Base-by-base conservation (phyloP, 208 protist species). In the Leishmania guyanensis region DNA sequence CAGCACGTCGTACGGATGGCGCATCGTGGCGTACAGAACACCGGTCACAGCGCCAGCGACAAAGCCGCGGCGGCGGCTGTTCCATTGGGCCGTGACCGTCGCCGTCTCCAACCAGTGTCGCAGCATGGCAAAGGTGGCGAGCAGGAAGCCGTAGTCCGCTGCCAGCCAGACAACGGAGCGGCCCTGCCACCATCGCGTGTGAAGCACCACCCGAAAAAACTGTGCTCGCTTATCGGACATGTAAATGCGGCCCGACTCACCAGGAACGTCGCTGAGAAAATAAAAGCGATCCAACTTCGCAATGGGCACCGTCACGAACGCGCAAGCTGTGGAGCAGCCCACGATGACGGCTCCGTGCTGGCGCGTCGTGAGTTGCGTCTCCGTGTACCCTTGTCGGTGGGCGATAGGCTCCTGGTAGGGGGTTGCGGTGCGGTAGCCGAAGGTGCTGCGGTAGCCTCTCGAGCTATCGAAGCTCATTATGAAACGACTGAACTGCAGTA, bases 1-100 rank as follows among this genome's bases (percentile, higher is more conserved):
- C 62, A 96, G 85, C 39, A 96, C 93, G 70, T 96, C 91, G 74
- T 93, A 94, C 20, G 94, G 94, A 73, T 97, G 93, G 22, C 88
- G 83, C 71, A 92, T 26, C 22, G 75, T 80, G 5, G 93, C 82
- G 77, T 92, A 93, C 14, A 75, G 79, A 8, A 84, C 78, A 2
- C 93, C 94, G 0, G 89, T 84, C 17, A 86, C 29, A 3, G 85
- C 90, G n/a, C 94, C 94, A 4, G 93, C 89, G 22, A 86, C 73
- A 77, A 92, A 89, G 17, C 94, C 93, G n/a, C 80, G 81, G 64
- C 10, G 56, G 33, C 56, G 0, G n/a, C 80, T 75, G 3, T 16
- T 2, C 64, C 81, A 77, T 22, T 36, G 3, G 14, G 81, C 66
- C 48, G 83, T 46, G 12, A 6, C 16, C 29, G 46, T 29, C 9